phyloP scores from a whole-genome alignment of 208 protist species.

The Leishmania amazonensis region DNA sequence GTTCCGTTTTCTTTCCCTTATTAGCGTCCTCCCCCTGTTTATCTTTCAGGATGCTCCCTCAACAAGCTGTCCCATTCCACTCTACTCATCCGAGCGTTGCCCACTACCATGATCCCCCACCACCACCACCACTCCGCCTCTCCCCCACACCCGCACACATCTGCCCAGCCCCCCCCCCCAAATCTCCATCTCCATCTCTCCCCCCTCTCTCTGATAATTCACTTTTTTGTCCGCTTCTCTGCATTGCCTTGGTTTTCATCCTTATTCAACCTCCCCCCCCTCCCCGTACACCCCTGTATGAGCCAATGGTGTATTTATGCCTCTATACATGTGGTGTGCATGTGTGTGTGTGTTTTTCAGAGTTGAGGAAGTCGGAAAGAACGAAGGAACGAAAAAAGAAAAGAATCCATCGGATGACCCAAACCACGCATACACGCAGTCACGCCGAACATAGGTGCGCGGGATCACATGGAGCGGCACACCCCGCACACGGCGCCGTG shows the following conservation, averaged over 20 bases:
- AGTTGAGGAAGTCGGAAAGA: too few species aligned
- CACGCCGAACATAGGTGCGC: background rate
- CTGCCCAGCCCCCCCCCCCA: background rate
- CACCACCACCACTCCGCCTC: background rate
- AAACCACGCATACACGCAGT: background rate
- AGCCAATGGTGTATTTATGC: too few species aligned
- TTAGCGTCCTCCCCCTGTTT: conserved; percentile 1
- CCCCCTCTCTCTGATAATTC: background rate
- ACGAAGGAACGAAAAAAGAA: background rate
- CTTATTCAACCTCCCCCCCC: background rate
- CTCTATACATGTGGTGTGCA: background rate
- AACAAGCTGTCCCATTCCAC: background rate
- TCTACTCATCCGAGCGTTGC: background rate
- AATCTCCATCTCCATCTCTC: background rate
- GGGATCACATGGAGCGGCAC: background rate
- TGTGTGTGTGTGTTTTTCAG: background rate
- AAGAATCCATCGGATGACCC: background rate
- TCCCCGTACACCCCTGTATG: background rate
- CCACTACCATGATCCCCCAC: background rate
- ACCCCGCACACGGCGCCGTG: background rate
- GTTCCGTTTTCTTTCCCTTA: conserved; percentile 2
- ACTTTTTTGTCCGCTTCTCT: background rate
- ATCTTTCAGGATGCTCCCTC: background rate
- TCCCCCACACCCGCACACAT: background rate
- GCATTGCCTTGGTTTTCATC: too few species aligned